These are phyloP conservation scores for Colletotrichum karsti DNA, from an alignment of 2,329 filamentous ascomycete genomes.

Conservation along the genomic window DNA sequence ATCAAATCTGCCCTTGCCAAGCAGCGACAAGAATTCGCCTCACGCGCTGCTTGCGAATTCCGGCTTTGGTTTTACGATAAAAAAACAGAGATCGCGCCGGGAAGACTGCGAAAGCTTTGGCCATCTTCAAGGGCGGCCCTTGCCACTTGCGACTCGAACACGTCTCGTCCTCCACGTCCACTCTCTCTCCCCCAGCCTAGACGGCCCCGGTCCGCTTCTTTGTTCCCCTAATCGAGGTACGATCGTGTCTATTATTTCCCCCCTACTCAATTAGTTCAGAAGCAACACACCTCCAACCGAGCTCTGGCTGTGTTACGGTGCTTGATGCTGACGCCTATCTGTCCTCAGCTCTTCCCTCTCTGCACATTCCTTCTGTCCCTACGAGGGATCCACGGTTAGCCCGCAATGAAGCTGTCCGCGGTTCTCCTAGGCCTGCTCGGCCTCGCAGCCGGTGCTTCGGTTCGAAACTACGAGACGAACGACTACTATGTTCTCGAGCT, in stretches of 20 bases:
- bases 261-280: background rate
- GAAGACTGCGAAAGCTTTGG: slow-evolving; percentile 22
- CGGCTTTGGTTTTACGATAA: background rate
- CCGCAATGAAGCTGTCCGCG: slow-evolving; percentile 60
- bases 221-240: slow-evolving; percentile 25
- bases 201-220: slow-evolving; percentile 17
- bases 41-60: background rate
- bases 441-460: slow-evolving; percentile 56
- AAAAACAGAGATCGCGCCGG: background rate
- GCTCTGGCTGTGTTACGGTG: background rate
- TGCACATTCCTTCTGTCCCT: background rate
- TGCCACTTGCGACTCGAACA: slow-evolving; percentile 29
- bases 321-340: slow-evolving; percentile 5
- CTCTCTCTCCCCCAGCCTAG: slow-evolving; percentile 10
- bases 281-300: background rate
- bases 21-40: background rate
- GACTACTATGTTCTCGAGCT: slow-evolving; percentile 97
- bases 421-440: slow-evolving; percentile 61
- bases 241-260: background rate
- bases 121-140: slow-evolving; percentile 23
- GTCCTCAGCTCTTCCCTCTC: background rate
- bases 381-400: slow-evolving; percentile 23
- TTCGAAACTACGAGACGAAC: slow-evolving; percentile 78
- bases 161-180: slow-evolving; percentile 18
- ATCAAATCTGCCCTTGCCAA: slow-evolving; percentile 8